Percentiles rank a stretch among this genome's conserved stretches.
phyloP scores from a whole-genome alignment of 768 basidiomycete genomes.

The Russula vinacea region DNA sequence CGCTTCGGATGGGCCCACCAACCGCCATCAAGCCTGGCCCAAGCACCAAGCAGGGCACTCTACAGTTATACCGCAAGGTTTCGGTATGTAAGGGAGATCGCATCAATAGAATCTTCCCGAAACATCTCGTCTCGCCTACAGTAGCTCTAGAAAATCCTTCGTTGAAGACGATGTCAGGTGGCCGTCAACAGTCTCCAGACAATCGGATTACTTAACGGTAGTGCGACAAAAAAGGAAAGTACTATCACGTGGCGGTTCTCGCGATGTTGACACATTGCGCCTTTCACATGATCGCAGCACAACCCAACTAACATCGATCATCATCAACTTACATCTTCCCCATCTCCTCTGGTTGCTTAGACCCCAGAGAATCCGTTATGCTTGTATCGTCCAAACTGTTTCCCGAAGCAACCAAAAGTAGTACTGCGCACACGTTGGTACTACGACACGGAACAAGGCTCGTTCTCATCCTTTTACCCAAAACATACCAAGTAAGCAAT shows the following conservation, averaged over 20 bases:
- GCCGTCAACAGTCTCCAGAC: too few species aligned
- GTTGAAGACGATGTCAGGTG: too few species aligned
- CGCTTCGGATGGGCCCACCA: too few species aligned
- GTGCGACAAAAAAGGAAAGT: too few species aligned
- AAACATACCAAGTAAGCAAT: constrained; percentile 6
- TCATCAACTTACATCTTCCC: not conserved
- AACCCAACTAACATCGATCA: not conserved
- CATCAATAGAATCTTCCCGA: too few species aligned
- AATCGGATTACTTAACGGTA: not conserved
- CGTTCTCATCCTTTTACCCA: constrained; percentile 21
- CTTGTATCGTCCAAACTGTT: constrained; percentile 19
- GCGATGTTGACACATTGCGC: not conserved
- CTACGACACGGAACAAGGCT: constrained; percentile 8
- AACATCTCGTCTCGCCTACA: too few species aligned
- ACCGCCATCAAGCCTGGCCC: too few species aligned
- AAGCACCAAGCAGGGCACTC: too few species aligned
- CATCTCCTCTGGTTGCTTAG: not conserved
- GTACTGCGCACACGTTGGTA: constrained; percentile 8
- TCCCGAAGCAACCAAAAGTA: constrained; percentile 5
- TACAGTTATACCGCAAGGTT: too few species aligned
- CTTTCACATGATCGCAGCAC: not conserved
- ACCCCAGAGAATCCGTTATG: constrained; percentile 5
- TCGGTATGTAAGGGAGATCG: too few species aligned
- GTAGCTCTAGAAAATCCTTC: too few species aligned
- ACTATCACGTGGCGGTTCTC: not conserved